Evolutionary conservation across 2,329 filamentous ascomycete genomes (phyloP).

Genomic region (Exophiala aquamarina): DNA sequence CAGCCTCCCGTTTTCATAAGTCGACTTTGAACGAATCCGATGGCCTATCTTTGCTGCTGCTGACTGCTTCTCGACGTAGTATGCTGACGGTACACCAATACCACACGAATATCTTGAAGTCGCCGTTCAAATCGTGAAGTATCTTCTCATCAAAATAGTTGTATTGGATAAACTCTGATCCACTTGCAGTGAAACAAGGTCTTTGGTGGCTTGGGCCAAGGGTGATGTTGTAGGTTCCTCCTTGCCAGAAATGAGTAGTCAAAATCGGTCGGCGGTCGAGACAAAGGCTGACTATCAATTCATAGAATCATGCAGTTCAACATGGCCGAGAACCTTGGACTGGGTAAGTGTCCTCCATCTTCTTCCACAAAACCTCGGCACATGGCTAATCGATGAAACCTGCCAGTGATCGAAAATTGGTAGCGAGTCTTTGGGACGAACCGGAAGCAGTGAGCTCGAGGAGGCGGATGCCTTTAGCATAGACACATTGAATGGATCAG

Average conservation of each 20-base stretch:
- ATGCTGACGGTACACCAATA: slow-evolving; percentile 3
- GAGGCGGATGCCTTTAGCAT: no score
- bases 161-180: background rate
- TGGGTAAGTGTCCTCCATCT: background rate
- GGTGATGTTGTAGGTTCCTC: no score
- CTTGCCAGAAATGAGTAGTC: background rate
- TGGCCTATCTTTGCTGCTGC: background rate
- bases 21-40: no score
- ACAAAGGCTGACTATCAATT: background rate
- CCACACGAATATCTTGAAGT: background rate
- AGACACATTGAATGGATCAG: no score
- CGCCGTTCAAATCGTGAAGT: slow-evolving; percentile 1
- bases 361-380: no score
- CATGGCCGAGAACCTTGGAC: slow-evolving; percentile 4
- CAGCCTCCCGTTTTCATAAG: background rate
- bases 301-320: slow-evolving; percentile 1
- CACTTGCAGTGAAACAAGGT: slow-evolving; percentile 1
- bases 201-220: background rate
- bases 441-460: no score
- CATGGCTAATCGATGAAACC: background rate
- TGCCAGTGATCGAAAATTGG: background rate
- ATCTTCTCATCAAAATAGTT: background rate
- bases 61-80: background rate
- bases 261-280: background rate
- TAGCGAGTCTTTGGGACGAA: slow-evolving; percentile 2